Evolutionary conservation across 306 rosid genomes (phyloP).

Genomic region (Cicer judaicum): DNA sequence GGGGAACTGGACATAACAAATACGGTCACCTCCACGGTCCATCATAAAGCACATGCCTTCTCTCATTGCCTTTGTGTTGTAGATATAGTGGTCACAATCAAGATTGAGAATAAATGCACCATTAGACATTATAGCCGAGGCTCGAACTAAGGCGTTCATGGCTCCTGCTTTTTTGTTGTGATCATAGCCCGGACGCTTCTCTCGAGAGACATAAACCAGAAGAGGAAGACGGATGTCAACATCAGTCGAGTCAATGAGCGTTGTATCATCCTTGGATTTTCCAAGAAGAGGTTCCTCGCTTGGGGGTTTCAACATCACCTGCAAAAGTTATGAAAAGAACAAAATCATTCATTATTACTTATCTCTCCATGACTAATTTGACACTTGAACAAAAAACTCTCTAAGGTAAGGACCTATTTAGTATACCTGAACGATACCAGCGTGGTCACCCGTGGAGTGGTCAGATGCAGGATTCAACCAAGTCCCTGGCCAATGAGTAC

Average conservation of each 20-base stretch:
- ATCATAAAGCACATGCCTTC: conserved; percentile 98
- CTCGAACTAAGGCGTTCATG: conserved; percentile 93
- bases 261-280: conserved; percentile 59
- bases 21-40: conserved; percentile 95
- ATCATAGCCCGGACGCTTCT: conserved; percentile 95
- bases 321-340: conserved; percentile 39
- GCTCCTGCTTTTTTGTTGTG: conserved; percentile 98
- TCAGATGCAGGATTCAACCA: conserved; percentile 79
- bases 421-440: conserved; percentile 89
- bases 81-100: conserved; percentile 90
- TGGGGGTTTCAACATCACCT: conserved; percentile 99
- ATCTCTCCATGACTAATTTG: conserved; percentile 1
- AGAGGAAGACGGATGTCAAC: conserved; percentile 91
- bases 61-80: conserved; percentile 89
- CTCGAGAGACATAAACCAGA: conserved; percentile 93
- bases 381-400: not conserved
- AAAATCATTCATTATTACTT: conserved; percentile 26
- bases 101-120: conserved; percentile 94
- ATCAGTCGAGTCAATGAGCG: conserved; percentile 71
- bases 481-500: conserved; percentile 98
- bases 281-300: conserved; percentile 90
- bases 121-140: conserved; percentile 93
- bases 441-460: conserved; percentile 87
- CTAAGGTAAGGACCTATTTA: conserved; percentile 14
- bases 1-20: conserved; percentile 96